Conservation (phyloP, 257 asterid species). For the Marsdenia floribunda region DNA sequence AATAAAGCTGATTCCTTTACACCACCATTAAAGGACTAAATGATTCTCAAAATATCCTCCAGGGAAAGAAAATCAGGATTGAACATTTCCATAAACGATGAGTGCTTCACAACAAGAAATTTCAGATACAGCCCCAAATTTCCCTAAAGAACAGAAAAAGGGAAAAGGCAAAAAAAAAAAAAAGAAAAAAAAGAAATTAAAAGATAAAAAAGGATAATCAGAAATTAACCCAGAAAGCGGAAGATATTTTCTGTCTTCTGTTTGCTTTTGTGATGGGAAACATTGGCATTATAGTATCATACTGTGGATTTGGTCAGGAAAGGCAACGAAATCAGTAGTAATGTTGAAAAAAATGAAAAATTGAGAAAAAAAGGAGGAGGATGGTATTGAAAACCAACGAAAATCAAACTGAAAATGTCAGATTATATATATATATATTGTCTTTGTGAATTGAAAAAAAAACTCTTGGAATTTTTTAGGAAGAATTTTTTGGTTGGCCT, state of each 20-base stretch:
- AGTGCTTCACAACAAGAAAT: neutral
- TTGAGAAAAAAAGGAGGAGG: neutral
- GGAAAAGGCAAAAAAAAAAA: no score
- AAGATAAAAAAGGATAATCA: neutral
- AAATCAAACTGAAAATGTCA: neutral
- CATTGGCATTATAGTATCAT: neutral
- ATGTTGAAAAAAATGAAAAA: no score
- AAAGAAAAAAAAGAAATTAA: neutral
- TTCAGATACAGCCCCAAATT: neutral
- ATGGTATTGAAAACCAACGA: neutral
- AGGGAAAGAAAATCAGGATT: neutral
- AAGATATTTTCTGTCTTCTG: constrained; percentile 9
- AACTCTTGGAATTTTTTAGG: constrained; percentile 3
- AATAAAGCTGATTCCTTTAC: constrained; percentile 1
- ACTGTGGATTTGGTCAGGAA: neutral
- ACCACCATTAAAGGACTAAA: neutral
- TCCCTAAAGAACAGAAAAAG: neutral
- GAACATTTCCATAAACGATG: constrained; percentile 6
- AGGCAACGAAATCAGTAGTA: neutral
- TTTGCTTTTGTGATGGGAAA: neutral
- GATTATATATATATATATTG: no score
- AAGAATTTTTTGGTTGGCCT: constrained; percentile 14
- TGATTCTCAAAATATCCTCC: constrained; percentile 5
- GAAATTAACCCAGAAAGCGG: constrained; percentile 10
- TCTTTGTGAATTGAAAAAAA: neutral